Evolutionary conservation across 140 eudicot species (phyloP).

Genomic region (Senecio squalidus): DNA sequence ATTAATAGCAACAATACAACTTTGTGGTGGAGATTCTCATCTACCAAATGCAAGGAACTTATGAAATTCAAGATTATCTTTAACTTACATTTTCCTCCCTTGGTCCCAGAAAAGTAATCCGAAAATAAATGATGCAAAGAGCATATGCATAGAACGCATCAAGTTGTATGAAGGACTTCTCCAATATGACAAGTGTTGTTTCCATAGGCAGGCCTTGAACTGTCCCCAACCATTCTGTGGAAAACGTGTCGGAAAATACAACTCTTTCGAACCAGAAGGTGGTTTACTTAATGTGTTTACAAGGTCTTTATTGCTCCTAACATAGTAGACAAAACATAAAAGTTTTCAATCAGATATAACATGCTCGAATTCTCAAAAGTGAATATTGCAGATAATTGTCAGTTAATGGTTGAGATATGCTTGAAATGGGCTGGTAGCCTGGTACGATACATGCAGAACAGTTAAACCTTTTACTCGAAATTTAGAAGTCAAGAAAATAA

Average conservation of each 20-base stretch:
- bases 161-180: constrained; percentile 90
- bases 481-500: too few species aligned
- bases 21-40: too few species aligned
- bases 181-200: constrained; percentile 88
- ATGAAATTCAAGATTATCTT: too few species aligned
- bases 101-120: constrained; percentile 78
- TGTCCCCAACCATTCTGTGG: constrained; percentile 73
- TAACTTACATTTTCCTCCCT: constrained; percentile 68
- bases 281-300: constrained; percentile 45
- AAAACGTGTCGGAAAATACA: constrained; percentile 56
- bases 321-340: constrained; percentile 1
- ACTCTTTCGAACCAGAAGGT: constrained; percentile 51
- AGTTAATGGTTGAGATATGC: too few species aligned
- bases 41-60: too few species aligned
- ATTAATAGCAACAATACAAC: too few species aligned
- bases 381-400: too few species aligned
- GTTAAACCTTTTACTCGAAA: too few species aligned
- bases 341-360: neutral
- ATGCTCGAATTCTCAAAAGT: neutral
- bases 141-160: constrained; percentile 41
- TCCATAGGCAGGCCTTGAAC: constrained; percentile 79
- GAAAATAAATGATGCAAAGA: constrained; percentile 44
- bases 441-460: too few species aligned
- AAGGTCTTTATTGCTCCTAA: constrained; percentile 54
- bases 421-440: too few species aligned